Evolutionary conservation across 345 rosid genomes (phyloP), one percentile per base, ranked within the genome.

Genomic region (Eutrema yunnanense): DNA sequence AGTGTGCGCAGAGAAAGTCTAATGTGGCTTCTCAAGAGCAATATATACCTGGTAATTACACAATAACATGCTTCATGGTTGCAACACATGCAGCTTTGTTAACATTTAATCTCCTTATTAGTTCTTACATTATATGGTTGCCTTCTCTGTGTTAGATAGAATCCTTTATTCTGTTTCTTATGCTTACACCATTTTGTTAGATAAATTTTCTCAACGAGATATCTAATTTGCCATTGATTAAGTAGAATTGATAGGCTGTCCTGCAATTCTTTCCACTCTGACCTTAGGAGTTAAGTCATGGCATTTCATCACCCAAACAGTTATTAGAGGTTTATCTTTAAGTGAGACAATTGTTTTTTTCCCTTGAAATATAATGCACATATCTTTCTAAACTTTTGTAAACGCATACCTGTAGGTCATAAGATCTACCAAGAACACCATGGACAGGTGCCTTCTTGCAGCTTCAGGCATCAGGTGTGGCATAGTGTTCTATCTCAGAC

Each of bases 381-480:
- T 46, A 54, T 37, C 36, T 11, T 19, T 63, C 36, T 68, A 52
- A 61, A 53, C 54, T 30, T 54, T 9, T 57, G 16, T 62, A 44
- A 67, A 13, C 10, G 49, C 56, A 51, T 51, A 55, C 29, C 42
- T 79, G 44, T 52, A 84, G 89, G 83, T 44, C 54, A 59, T 41
- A 64, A 33, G 42, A 46, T 51, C 55, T 74, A 74, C 72, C 67
- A 82, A 67, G 64, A 78, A 30, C 67, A 78, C 11, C 58, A 67
- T 52, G 48, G 74, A 52, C 75, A 60, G 14, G 82, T 71, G 40
- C 70, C 84, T 80, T 76, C 80, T 66, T 59, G 80, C 75, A 75
- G 62, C 78, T 84, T 90, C 73, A 47, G 72, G 12, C 80, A 84
- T 68, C 85, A 86, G 94, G 96, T 88, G 51, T 62, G 78, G 58